Evolutionary conservation across 2,329 filamentous ascomycete genomes (phyloP).

Genomic region (Lecanicillium sp.): DNA sequence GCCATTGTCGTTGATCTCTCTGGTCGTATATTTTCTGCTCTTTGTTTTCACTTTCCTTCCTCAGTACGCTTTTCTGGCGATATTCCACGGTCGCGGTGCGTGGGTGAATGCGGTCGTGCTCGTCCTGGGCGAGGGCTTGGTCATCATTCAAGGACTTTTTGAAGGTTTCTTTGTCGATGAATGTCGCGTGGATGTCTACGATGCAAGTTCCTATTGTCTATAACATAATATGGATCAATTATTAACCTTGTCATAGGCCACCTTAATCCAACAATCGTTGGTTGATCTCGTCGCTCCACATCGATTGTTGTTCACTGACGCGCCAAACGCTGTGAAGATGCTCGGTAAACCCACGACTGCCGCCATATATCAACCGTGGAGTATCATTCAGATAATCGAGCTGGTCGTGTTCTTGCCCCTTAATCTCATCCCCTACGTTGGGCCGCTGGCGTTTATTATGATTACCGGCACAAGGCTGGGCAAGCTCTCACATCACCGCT

Average conservation of each 20-base stretch:
- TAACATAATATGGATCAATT: background rate
- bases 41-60: slow-evolving; percentile 86
- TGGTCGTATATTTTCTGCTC: slow-evolving; percentile 74
- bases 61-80: slow-evolving; percentile 77
- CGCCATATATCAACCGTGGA: slow-evolving; percentile 82
- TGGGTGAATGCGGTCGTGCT: slow-evolving; percentile 85
- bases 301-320: slow-evolving; percentile 58
- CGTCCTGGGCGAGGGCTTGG: slow-evolving; percentile 73
- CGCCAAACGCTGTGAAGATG: slow-evolving; percentile 65
- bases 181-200: slow-evolving; percentile 73
- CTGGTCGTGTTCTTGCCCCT: slow-evolving; percentile 72
- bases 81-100: slow-evolving; percentile 84
- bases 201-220: slow-evolving; percentile 45
- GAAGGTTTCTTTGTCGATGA: slow-evolving; percentile 79
- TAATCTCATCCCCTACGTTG: slow-evolving; percentile 79
- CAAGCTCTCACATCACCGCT: slow-evolving; percentile 84
- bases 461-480: slow-evolving; percentile 83
- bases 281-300: slow-evolving; percentile 60
- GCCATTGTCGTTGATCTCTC: slow-evolving; percentile 73
- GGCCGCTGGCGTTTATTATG: slow-evolving; percentile 77
- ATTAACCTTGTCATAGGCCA: slow-evolving; percentile 36
- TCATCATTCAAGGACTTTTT: slow-evolving; percentile 62
- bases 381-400: slow-evolving; percentile 81
- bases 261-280: slow-evolving; percentile 67
- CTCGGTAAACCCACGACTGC: slow-evolving; percentile 73